Percentiles rank a stretch among this genome's conserved stretches.
Conservation (phyloP, 441 rosid genomes). For the Euphorbia celastroides region DNA sequence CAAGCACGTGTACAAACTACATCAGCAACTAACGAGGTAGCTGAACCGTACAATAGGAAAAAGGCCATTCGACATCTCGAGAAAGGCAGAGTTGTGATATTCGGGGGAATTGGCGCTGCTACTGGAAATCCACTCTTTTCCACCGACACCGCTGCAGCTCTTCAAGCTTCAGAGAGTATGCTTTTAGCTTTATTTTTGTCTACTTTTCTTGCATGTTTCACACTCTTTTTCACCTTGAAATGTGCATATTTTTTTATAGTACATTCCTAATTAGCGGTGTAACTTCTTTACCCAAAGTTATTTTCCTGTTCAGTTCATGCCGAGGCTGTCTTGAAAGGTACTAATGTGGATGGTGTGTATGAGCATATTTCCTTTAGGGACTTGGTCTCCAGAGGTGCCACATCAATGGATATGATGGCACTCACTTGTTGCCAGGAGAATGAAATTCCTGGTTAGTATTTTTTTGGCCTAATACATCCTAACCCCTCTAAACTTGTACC, state of each 20-base stretch:
- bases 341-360: constrained; percentile 44
- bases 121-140: constrained; percentile 89
- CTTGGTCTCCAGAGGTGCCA: constrained; percentile 35
- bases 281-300: background rate
- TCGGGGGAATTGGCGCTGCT: constrained; percentile 77
- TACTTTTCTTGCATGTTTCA: constrained; percentile 2
- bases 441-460: constrained; percentile 52
- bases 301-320: constrained; percentile 46
- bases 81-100: constrained; percentile 92
- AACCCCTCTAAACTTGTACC: too few relatives aligned
- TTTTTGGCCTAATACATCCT: too few relatives aligned
- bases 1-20: constrained; percentile 79
- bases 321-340: constrained; percentile 54
- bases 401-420: constrained; percentile 59
- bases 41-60: constrained; percentile 80
- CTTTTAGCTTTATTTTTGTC: background rate
- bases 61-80: constrained; percentile 83
- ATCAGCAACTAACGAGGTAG: constrained; percentile 59
- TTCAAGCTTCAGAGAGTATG: constrained; percentile 64
- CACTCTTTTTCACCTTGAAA: too few relatives aligned
- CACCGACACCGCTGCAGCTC: constrained; percentile 87
- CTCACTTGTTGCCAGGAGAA: constrained; percentile 59
- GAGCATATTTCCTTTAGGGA: constrained; percentile 55
- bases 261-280: background rate
- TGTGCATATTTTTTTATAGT: background rate